Evolutionary conservation across 1,284 basidiomycete species (phyloP), one percentile per base, ranked within the genome.

Genomic region (Uromyces viciae-fabae): DNA sequence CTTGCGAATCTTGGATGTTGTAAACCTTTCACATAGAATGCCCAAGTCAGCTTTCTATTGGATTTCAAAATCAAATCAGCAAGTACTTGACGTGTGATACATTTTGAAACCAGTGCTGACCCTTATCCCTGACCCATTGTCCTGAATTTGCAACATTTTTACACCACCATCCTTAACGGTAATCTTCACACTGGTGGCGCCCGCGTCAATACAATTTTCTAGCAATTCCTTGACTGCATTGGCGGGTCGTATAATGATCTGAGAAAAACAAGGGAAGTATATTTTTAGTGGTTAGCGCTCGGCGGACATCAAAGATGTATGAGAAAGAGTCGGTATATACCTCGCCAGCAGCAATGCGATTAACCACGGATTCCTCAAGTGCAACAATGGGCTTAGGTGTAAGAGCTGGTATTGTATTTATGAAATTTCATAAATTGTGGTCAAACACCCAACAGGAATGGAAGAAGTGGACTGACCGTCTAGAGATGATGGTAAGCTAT

Each of bases 171-270:
- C 96, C 86, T 97, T 98, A 83, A 96, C 90, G 0, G 91, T 93
- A 76, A 99, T 88, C 68, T 92, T 91, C 84, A 99, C 94, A 0
- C 91, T 91, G 0, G 93, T 96, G 38, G 95, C 89, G 1, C 93
- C 92, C 0, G 97, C 97, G 87, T 99, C 97, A 42, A 99, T 89
- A 28, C 92, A 90, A 84, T 99, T 99, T 87, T 99, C 97, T 31
- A 99, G 88, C 0, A 99, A 89, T 86, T 99, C 97, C 86, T 99
- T 99, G 82, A 99, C 89, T 0, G 97, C 97, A 83, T 96, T 98
- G 11, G 94, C 91, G 0, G 97, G 97, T 42, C 97, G 88, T 82
- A 98, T 96, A 82, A 99, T 98, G 85, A 99, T 95, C 94, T 97
- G 84, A 22, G 36, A 28, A 25, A 49, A 71, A 71, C 43, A 52